Evolutionary conservation across 2,329 filamentous ascomycete genomes (phyloP).

Genomic region (Penicillium sp.): DNA sequence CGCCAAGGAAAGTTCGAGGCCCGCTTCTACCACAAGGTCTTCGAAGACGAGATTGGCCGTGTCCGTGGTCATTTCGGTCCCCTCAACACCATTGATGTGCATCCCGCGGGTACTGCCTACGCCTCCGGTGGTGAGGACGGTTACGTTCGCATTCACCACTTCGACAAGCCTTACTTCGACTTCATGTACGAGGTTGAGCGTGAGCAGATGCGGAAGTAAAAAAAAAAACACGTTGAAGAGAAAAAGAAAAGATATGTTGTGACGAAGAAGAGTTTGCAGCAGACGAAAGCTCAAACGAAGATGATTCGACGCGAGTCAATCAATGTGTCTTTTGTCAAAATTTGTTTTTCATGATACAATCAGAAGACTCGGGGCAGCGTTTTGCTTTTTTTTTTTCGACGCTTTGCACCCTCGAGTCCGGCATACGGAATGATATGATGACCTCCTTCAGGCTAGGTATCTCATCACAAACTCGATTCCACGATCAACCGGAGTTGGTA

Average conservation of each 20-base stretch:
- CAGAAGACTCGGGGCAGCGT: slow-evolving; percentile 20
- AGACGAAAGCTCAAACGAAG: too few species aligned
- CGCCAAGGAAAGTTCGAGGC: slow-evolving; percentile 99
- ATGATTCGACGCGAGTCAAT: slow-evolving; percentile 5
- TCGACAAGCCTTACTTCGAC: slow-evolving; percentile 97
- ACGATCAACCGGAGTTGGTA: slow-evolving; percentile 39
- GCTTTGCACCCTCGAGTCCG: slow-evolving; percentile 16
- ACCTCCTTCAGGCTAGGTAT: slow-evolving; percentile 29
- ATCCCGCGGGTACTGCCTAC: slow-evolving; percentile 87
- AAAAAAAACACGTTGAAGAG: background rate
- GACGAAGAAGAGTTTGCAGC: too few species aligned
- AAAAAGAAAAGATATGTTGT: slow-evolving; percentile 16
- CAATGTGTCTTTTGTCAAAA: slow-evolving; percentile 26
- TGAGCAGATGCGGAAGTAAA: slow-evolving; percentile 53
- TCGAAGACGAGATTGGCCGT: slow-evolving; percentile 96
- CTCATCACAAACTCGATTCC: slow-evolving; percentile 34
- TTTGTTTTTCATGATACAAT: slow-evolving; percentile 33
- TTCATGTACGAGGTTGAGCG: slow-evolving; percentile 98
- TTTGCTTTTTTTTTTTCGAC: slow-evolving; percentile 2
- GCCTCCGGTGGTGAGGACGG: slow-evolving; percentile 95
- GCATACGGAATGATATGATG: slow-evolving; percentile 26
- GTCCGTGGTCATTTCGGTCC: slow-evolving; percentile 96
- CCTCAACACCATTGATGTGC: slow-evolving; percentile 89
- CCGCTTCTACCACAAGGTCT: slow-evolving; percentile 99
- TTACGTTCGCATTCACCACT: slow-evolving; percentile 96